phyloP scores from a whole-genome alignment of 2,329 filamentous ascomycete genomes.

The Trichoderma citrinoviride region DNA sequence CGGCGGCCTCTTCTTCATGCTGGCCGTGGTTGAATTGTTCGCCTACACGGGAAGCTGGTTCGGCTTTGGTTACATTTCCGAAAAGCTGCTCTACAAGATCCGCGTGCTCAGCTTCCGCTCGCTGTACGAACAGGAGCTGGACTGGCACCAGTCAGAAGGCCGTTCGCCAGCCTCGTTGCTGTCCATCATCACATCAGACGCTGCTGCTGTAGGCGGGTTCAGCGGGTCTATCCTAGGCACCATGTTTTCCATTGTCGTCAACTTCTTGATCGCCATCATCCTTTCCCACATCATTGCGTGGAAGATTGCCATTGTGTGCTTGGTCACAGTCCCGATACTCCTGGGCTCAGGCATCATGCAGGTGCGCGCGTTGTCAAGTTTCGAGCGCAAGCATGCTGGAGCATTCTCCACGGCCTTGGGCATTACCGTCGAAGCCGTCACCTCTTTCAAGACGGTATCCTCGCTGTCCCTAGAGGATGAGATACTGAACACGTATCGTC shows the following conservation, averaged over 20 bases:
- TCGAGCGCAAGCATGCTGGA: constrained; percentile 61
- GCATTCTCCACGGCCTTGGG: constrained; percentile 63
- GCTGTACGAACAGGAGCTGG: constrained; percentile 62
- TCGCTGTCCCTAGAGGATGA: constrained; percentile 54
- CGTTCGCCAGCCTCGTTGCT: constrained; percentile 61
- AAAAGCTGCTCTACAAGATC: constrained; percentile 63
- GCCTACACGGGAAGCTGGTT: constrained; percentile 57
- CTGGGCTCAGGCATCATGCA: constrained; percentile 69
- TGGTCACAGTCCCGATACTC: constrained; percentile 66
- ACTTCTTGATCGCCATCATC: constrained; percentile 65
- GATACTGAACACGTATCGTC: constrained; percentile 52
- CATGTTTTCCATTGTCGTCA: constrained; percentile 64
- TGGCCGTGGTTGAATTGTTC: constrained; percentile 47
- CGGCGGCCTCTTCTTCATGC: constrained; percentile 55
- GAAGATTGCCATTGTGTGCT: constrained; percentile 71
- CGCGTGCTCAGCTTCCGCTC: constrained; percentile 63
- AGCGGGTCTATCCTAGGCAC: constrained; percentile 70
- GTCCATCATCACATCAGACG: constrained; percentile 67
- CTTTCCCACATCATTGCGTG: constrained; percentile 70
- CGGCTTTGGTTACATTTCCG: constrained; percentile 50
- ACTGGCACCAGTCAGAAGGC: constrained; percentile 67
- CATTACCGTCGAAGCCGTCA: constrained; percentile 65
- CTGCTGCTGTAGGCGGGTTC: constrained; percentile 63
- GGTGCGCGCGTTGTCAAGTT: constrained; percentile 58
- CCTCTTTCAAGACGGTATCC: constrained; percentile 62